Conservation (phyloP, 1,284 basidiomycete species). For the Violaceomyces palustris region DNA sequence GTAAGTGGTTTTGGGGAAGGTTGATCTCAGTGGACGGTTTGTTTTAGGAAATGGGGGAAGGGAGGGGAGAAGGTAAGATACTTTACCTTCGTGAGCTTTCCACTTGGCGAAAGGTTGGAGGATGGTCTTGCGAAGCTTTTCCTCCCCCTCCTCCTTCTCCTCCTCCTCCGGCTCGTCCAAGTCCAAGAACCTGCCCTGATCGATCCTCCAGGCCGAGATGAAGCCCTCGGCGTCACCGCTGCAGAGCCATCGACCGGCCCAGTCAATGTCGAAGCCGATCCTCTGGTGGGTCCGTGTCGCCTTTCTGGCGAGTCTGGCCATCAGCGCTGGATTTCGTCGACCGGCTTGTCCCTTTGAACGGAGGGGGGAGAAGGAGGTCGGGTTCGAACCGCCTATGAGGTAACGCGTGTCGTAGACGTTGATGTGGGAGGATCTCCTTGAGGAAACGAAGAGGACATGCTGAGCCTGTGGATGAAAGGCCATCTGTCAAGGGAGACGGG, state of each 20-base stretch:
- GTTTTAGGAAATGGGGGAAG: not conserved
- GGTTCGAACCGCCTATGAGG: slow-evolving; percentile 15
- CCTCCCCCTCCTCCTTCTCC: not conserved
- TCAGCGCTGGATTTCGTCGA: slow-evolving; percentile 8
- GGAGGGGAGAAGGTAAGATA: not conserved
- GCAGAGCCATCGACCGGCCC: slow-evolving; percentile 29
- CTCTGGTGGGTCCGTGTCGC: slow-evolving; percentile 19
- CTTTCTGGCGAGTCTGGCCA: slow-evolving; percentile 15
- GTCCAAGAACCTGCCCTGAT: slow-evolving; percentile 10
- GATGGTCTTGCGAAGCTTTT: not conserved
- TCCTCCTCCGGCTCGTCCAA: slow-evolving; percentile 1
- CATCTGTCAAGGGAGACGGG: slow-evolving; percentile 7
- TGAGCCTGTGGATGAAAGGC: slow-evolving; percentile 33
- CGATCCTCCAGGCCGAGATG: slow-evolving; percentile 27
- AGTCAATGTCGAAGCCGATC: slow-evolving; percentile 37
- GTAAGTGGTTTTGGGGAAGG: too few relatives aligned
- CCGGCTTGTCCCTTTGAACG: not conserved
- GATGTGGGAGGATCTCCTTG: slow-evolving; percentile 20
- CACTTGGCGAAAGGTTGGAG: slow-evolving; percentile 19
- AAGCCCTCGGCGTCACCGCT: slow-evolving; percentile 23
- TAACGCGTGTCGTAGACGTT: slow-evolving; percentile 35
- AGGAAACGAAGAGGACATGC: slow-evolving; percentile 33
- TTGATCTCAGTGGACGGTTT: not conserved
- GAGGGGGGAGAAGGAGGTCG: slow-evolving; percentile 18
- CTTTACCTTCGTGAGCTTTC: slow-evolving; percentile 23